Base-by-base conservation (phyloP, 352 stramenopile species). In the Phytophthora idaei region DNA sequence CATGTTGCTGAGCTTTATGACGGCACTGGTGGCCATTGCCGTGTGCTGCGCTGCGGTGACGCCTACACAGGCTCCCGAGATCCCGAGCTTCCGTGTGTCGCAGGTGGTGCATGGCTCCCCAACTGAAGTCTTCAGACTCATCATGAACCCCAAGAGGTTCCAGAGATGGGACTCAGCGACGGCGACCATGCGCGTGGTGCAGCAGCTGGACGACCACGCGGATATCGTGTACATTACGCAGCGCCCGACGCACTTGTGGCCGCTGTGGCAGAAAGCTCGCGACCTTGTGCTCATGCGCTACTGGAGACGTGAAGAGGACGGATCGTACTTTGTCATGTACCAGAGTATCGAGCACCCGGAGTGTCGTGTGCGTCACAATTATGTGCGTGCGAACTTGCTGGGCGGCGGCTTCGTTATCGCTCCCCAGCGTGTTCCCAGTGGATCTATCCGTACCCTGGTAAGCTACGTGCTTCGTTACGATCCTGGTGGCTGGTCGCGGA, bases 321-420 rank as follows among this genome's bases (percentile, higher is more conserved):
- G 89, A 15, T 94, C 87, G 37, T 96, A 93, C 67, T 95, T 96
- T 69, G 87, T 96, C 77, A 96, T 96, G 87, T 96, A 93, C 76
- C 87, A 96, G 73, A 94, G 85, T 57, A 88, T 93, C 44, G 83
- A 90, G 46, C 89, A 96, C 64, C 87, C 89, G 0, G 87, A 96
- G 58, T 94, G 87, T 46, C 87, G 87, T 37, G 85, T 95, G 67
- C 85, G 89, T 29, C 87, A 94, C 72, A 94, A 95, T 63, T 96
- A 87, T 58, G 87, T 96, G 46, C 89, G 89, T 25, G 89, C 87
- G 2, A 91, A 85, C 14, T 59, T 96, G 7, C 65, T 95, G 3
- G 88, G 86, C 29, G 89, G 87, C 10, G 89, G 87, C 57, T 96
- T 93, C 60, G 86, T 96, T 12, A 93, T 96, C 57, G 89, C 89